Conservation (phyloP, 176 grass and related monocot genomes). For the Triticum urartu region DNA sequence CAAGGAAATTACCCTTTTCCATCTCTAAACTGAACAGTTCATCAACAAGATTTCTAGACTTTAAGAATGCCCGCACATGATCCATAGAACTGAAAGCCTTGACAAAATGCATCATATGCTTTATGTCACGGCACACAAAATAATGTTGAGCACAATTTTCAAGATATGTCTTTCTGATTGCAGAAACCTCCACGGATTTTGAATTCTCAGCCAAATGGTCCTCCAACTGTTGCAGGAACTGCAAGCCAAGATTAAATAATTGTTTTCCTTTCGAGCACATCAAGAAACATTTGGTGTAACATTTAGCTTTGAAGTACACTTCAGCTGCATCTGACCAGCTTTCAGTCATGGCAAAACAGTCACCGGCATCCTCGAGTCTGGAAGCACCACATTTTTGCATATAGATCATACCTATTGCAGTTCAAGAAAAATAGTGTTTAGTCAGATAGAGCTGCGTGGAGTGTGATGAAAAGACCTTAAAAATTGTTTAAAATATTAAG, state of each 20-base stretch:
- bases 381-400: conserved; percentile 69
- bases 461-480: no score
- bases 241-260: conserved; percentile 46
- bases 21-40: conserved; percentile 67
- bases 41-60: conserved; percentile 45
- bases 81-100: conserved; percentile 64
- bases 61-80: conserved; percentile 47
- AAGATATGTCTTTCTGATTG: conserved; percentile 40
- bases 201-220: conserved; percentile 24
- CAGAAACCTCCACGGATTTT: conserved; percentile 14
- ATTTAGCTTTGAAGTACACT: conserved; percentile 63
- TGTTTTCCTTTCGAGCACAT: conserved; percentile 58
- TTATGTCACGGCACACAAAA: conserved; percentile 44
- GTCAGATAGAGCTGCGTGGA: not conserved
- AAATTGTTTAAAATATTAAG: no score
- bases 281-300: conserved; percentile 55
- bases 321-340: conserved; percentile 60
- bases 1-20: conserved; percentile 65
- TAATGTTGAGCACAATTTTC: conserved; percentile 49
- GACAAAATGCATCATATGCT: conserved; percentile 62
- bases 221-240: conserved; percentile 50
- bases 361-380: conserved; percentile 62
- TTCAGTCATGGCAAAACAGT: conserved; percentile 56
- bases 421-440: not conserved
- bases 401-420: conserved; percentile 58